Percentiles rank a stretch among this genome's conserved stretches.
These are phyloP conservation scores for Aspergillus hancockii DNA, from an alignment of 495 filamentous ascomycete genomes.

Conservation along the genomic window DNA sequence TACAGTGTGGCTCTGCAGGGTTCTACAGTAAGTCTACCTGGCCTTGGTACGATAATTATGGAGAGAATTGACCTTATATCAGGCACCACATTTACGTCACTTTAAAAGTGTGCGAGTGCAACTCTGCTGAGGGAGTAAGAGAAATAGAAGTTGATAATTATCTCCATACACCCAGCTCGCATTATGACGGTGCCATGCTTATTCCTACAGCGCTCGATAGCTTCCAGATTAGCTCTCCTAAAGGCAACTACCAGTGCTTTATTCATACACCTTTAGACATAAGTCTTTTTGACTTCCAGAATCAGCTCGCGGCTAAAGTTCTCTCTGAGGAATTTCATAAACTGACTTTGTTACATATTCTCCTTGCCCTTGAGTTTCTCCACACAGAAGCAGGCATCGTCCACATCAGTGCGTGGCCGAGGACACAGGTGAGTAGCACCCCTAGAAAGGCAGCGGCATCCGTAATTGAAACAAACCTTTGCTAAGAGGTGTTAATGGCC, in stretches of 20 bases:
- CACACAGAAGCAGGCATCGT: slow-evolving; percentile 12
- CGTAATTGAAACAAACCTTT: too few species aligned
- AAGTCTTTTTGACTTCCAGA: slow-evolving; percentile 21
- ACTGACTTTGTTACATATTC: slow-evolving; percentile 5
- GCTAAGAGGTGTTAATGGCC: too few species aligned
- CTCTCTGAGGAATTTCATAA: slow-evolving; percentile 10
- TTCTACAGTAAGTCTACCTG: slow-evolving; percentile 39
- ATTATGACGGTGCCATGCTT: slow-evolving; percentile 18
- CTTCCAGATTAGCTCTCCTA: slow-evolving; percentile 22
- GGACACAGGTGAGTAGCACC: too few species aligned
- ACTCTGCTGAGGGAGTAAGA: slow-evolving; percentile 16
- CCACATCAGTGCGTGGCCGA: slow-evolving; percentile 9
- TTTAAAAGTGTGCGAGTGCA: slow-evolving; percentile 23
- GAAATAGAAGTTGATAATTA: slow-evolving; percentile 21
- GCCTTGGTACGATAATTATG: background rate
- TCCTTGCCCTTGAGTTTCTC: slow-evolving; percentile 19
- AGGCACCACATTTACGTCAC: slow-evolving; percentile 24
- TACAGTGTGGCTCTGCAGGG: slow-evolving; percentile 55
- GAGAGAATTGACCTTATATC: background rate
- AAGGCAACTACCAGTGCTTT: slow-evolving; percentile 28
- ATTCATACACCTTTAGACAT: slow-evolving; percentile 30
- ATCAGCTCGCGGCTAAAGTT: background rate
- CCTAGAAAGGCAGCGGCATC: too few species aligned
- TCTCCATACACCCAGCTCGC: slow-evolving; percentile 16
- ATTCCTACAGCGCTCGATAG: slow-evolving; percentile 19